phyloP scores from a whole-genome alignment of 768 basidiomycete species.

The Baorangia bicolor region DNA sequence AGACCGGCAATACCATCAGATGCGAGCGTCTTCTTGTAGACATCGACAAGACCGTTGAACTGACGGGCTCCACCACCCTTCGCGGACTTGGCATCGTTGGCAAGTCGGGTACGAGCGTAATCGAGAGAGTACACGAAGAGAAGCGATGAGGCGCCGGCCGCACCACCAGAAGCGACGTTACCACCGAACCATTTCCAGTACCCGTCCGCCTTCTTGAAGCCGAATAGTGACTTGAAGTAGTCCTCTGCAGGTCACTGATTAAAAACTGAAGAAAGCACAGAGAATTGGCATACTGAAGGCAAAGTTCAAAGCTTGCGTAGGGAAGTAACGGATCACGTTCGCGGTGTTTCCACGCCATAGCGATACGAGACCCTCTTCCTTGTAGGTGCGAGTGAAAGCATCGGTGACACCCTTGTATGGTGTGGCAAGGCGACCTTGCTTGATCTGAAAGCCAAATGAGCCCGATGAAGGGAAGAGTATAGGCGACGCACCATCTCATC shows the following conservation, averaged over 20 bases:
- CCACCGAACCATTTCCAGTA: constrained; percentile 99
- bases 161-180: constrained; percentile 98
- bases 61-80: constrained; percentile 93
- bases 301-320: constrained; percentile 99
- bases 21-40: constrained; percentile 96
- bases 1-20: constrained; percentile 98
- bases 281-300: constrained; percentile 83
- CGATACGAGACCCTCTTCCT: constrained; percentile 91
- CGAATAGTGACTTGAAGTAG: constrained; percentile 98
- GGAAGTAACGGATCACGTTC: constrained; percentile 99
- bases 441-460: constrained; percentile 62
- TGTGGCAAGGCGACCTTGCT: constrained; percentile 94
- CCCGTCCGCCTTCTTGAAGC: constrained; percentile 96
- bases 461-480: neutral
- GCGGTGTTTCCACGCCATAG: constrained; percentile 99
- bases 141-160: constrained; percentile 96
- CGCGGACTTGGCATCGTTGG: constrained; percentile 95
- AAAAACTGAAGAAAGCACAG: neutral
- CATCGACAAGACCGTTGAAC: constrained; percentile 98
- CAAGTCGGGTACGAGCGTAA: constrained; percentile 98
- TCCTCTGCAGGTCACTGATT: constrained; percentile 54
- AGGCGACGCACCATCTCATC: constrained; percentile 89
- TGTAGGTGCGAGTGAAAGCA: constrained; percentile 90
- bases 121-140: constrained; percentile 99
- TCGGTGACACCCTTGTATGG: constrained; percentile 97